Evolutionary conservation across 129 eudicot species (phyloP), one percentile per base, ranked within the genome.

Genomic region (Silybum marianum): DNA sequence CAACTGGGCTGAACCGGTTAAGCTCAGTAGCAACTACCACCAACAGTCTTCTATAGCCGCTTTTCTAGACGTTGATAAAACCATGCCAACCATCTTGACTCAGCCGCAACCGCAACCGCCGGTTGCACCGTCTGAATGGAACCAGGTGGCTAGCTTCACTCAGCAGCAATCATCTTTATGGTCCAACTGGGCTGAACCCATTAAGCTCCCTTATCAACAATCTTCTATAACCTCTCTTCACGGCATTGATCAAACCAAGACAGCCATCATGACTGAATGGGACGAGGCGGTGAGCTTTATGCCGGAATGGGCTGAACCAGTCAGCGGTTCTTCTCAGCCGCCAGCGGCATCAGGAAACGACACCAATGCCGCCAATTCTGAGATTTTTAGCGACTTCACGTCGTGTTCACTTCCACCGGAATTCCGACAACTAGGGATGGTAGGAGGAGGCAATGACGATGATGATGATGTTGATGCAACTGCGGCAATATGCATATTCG

Each of bases 311-410:
- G 32, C 62, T 9, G 86, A 83, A n/a, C 83, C 78, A 9, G 40
- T 70, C 19, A 36, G 25, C 9, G 23, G 30, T 72, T 83, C 82
- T 58, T 67, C 82, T 71, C 86, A 77, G 32, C 82, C 30, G 42
- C 74, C 74, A 30, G 54, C 78, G 9, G 54, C 69, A 71, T 72
- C 82, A 18, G 81, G 65, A 76, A 82, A 82, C 11, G 69, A 71
- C 6, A 54, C 78, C 75, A 78, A 83, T 13, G 63, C 42, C 7
- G 63, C 42, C 7, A 83, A 32, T 72, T 28, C 74, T 4, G 86
- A 83, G 14, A 72, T 83, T 18, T 83, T 83, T 72, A 72, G 83
- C 10, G 86, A 83, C 32, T 83, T 83, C 51, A 30, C 75, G 9
- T 68, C 78, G 21, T 21, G 71, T 0, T 67, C 71, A 30, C 42